Evolutionary conservation across 441 rosid genomes (phyloP), one percentile per base, ranked within the genome.

Genomic region (Corymbia calophylla): DNA sequence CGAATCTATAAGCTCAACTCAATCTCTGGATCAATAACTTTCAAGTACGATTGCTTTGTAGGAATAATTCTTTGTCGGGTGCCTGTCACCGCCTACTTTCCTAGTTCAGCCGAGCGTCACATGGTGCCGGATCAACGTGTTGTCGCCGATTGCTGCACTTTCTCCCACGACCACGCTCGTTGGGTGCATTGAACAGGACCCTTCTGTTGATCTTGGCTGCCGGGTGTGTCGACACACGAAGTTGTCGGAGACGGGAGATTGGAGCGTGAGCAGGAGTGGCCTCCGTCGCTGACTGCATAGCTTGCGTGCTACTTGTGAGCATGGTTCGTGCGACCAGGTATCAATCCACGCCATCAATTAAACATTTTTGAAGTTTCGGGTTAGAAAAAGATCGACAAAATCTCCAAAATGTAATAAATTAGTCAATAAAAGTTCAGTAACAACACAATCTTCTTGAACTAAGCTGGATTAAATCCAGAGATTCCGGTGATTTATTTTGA

Each of bases 71-170:
- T 39, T 6, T 44, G 47, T 10, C 5, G n/a, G 84, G 17, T 39
- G 84, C n/a, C 51, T 0, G 29, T 73, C 9, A 7, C 51, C 17
- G 51, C 51, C 51, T 9, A 7, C 84, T 12, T 44, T 39, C 84
- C 84, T 73, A 4, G 48, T 35, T 14, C 27, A 7, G 47, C 27
- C 0, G 27, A 18, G 27, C 13, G 3, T 19, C 2, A 29, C 9
- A 1, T 2, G 51, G 17, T 4, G 51, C 6, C 1, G 44, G n/a
- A 73, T 51, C 29, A 1, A 23, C 5, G 3, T 1, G 0, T 23
- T 4, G 49, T 39, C 51, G 6, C 81, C 23, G 27, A 19, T 70
- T 2, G 8, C 81, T 10, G 27, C 81, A 70, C 27, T 70, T 70
- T 32, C 1, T 23, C 29, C n/a, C 18, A 25, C 11, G 29, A 58